These are phyloP conservation scores for Vigna mungo DNA, from an alignment of 306 rosid species.

Conservation along the genomic window DNA sequence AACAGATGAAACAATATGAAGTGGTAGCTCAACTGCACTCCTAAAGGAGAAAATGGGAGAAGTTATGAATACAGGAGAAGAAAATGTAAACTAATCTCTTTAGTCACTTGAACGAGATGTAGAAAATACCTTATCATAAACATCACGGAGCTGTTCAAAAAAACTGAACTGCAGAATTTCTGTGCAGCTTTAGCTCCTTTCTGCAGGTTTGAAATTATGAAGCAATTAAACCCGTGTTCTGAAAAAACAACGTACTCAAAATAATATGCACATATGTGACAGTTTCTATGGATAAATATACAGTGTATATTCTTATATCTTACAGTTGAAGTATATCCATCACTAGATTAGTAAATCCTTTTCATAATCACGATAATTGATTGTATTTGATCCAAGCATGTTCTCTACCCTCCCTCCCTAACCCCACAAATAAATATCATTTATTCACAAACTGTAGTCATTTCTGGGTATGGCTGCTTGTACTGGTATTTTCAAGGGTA, in stretches of 20 bases:
- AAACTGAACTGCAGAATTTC: conserved; percentile 78
- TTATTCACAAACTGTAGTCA: neutral
- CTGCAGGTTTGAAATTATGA: conserved; percentile 55
- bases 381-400: neutral
- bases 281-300: conserved; percentile 26
- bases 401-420: neutral
- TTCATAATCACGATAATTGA: conserved; percentile 10
- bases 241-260: conserved; percentile 25
- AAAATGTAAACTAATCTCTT: conserved; percentile 13
- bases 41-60: neutral
- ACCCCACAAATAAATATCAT: neutral
- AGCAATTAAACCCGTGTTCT: conserved; percentile 16
- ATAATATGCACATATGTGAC: conserved; percentile 2
- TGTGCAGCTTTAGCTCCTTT: conserved; percentile 86
- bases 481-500: too few relatives aligned
- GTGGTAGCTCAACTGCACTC: neutral
- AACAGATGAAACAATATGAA: conserved; percentile 8
- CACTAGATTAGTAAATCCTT: neutral
- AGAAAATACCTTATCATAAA: conserved; percentile 76
- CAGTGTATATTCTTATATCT: conserved; percentile 8
- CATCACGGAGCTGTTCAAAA: conserved; percentile 90
- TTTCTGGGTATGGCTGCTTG: neutral
- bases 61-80: neutral
- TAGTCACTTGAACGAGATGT: conserved; percentile 28
- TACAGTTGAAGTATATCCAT: conserved; percentile 24